Conservation (phyloP, 2,329 filamentous ascomycete genomes). For the Colletotrichum chlorophyti region DNA sequence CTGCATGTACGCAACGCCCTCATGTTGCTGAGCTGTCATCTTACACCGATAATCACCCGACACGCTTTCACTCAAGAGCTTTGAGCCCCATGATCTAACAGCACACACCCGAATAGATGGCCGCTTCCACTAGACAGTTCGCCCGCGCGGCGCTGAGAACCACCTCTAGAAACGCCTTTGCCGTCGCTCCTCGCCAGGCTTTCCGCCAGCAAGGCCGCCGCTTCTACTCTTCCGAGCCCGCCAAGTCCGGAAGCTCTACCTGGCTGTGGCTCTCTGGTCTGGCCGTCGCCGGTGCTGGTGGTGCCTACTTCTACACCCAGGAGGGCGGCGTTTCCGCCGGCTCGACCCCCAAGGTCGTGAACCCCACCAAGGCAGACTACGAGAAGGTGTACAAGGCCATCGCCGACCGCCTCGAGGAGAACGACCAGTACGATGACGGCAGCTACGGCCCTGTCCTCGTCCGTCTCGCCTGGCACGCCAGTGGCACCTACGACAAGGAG, state of each 20-base stretch:
- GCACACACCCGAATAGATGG: constrained; percentile 5
- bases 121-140: constrained; percentile 48
- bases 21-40: constrained; percentile 5
- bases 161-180: constrained; percentile 64
- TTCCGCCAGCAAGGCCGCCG: constrained; percentile 79
- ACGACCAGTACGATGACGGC: constrained; percentile 95
- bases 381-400: constrained; percentile 94
- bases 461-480: constrained; percentile 92
- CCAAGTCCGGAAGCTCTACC: constrained; percentile 54
- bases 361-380: constrained; percentile 85
- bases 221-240: constrained; percentile 76
- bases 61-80: too few relatives aligned
- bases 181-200: constrained; percentile 66
- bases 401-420: constrained; percentile 79
- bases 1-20: constrained; percentile 14
- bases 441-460: constrained; percentile 93
- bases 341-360: constrained; percentile 59
- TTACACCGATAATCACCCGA: background rate
- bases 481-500: constrained; percentile 88
- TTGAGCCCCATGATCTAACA: background rate
- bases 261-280: constrained; percentile 66
- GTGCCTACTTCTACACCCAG: constrained; percentile 71
- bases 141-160: constrained; percentile 66
- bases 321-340: constrained; percentile 57
- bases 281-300: constrained; percentile 66